Evolutionary conservation across 345 rosid genomes (phyloP).

Genomic region (Camelina laxa): DNA sequence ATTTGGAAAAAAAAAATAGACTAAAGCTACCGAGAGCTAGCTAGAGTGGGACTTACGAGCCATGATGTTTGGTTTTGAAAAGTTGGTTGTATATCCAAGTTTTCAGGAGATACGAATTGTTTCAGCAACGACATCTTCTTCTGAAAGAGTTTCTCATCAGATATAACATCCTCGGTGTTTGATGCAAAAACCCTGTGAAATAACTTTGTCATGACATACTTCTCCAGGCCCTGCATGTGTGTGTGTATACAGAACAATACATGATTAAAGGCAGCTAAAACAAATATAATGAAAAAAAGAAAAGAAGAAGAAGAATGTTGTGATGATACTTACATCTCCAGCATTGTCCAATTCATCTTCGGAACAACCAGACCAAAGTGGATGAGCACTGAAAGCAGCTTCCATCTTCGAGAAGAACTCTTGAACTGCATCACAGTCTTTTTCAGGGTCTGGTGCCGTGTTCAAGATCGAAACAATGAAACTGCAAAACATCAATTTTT

Average conservation of each 20-base stretch:
- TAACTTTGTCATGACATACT: conserved; percentile 95
- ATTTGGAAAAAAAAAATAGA: neutral
- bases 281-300: neutral
- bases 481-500: conserved; percentile 56
- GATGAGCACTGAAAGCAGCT: conserved; percentile 81
- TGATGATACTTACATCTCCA: conserved; percentile 67
- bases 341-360: conserved; percentile 90
- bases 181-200: conserved; percentile 89
- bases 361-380: conserved; percentile 93
- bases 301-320: neutral
- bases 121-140: conserved; percentile 83
- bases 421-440: conserved; percentile 74
- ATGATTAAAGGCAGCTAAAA: conserved; percentile 19
- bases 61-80: conserved; percentile 90
- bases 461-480: conserved; percentile 81
- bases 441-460: conserved; percentile 84
- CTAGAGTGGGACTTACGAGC: conserved; percentile 60
- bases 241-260: conserved; percentile 28
- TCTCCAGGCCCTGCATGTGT: conserved; percentile 71
- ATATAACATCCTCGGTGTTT: conserved; percentile 75
- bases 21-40: neutral
- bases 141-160: conserved; percentile 71
- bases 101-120: conserved; percentile 79
- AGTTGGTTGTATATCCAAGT: conserved; percentile 75
- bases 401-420: conserved; percentile 74